phyloP scores from a whole-genome alignment of 306 rosid genomes.

The Rosa lucieae region DNA sequence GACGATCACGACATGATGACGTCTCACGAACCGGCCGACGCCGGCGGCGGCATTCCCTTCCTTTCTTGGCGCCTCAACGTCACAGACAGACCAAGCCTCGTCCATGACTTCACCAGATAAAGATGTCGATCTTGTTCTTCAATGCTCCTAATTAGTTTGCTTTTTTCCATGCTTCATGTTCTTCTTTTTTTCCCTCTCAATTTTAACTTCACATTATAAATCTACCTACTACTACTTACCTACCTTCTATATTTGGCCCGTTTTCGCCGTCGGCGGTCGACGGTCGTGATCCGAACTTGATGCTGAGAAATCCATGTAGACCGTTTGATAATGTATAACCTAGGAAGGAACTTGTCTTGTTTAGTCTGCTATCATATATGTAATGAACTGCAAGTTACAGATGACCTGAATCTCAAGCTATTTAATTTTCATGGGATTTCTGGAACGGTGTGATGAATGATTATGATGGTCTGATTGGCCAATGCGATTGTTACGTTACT shows the following conservation, averaged over 20 bases:
- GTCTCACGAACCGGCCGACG: constrained; percentile 25
- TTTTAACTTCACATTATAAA: constrained; percentile 14
- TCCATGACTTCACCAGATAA: constrained; percentile 89
- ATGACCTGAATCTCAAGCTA: constrained; percentile 12
- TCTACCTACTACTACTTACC: constrained; percentile 5
- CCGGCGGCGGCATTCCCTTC: constrained; percentile 60
- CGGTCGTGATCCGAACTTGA: neutral
- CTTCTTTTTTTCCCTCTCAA: constrained; percentile 5
- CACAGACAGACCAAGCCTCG: constrained; percentile 81
- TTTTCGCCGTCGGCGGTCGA: constrained; percentile 14
- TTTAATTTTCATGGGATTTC: constrained; percentile 31
- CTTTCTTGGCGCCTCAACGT: constrained; percentile 95
- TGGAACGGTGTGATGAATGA: constrained; percentile 13
- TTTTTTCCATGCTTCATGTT: constrained; percentile 36
- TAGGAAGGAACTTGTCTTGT: neutral
- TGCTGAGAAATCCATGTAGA: neutral
- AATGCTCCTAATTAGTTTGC: constrained; percentile 46
- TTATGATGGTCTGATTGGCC: constrained; percentile 34
- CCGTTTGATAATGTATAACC: constrained; percentile 17
- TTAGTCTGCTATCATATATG: neutral
- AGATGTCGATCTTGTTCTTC: constrained; percentile 37
- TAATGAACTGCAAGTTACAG: constrained; percentile 2
- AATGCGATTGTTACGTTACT: constrained; percentile 45
- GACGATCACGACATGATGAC: constrained; percentile 34
- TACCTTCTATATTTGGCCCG: constrained; percentile 29